Conservation (phyloP, 177 flowering plant species). For the Tripterygium wilfordii region DNA sequence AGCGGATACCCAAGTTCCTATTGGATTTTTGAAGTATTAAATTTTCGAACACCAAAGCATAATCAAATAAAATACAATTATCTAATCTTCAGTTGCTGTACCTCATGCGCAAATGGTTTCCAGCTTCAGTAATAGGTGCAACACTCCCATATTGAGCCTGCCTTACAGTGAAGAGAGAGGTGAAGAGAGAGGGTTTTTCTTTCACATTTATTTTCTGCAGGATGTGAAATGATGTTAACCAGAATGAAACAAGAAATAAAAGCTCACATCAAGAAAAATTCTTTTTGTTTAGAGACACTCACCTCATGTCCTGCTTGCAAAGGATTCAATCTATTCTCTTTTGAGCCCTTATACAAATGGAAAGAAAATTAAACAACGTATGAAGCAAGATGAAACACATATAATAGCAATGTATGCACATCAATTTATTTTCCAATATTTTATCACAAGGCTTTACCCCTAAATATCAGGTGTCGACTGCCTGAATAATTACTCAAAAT, state of each 20-base stretch:
- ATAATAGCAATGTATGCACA: too few relatives aligned
- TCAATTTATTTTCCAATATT: too few relatives aligned
- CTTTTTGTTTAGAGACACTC: neutral
- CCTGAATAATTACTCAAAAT: too few relatives aligned
- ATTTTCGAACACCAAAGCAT: neutral
- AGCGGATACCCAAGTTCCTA: constrained; percentile 35
- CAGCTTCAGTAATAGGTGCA: constrained; percentile 11
- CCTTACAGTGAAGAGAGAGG: constrained; percentile 8
- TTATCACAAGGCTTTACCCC: too few relatives aligned
- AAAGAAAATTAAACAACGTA: constrained; percentile 8
- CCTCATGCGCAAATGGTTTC: constrained; percentile 15
- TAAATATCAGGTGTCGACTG: too few relatives aligned
- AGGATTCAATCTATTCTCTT: constrained; percentile 45
- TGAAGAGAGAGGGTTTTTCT: constrained; percentile 18
- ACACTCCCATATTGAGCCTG: constrained; percentile 16
- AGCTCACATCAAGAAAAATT: neutral
- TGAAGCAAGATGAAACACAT: neutral
- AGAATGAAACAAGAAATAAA: neutral
- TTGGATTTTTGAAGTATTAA: neutral
- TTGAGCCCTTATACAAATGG: constrained; percentile 38
- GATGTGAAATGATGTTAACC: neutral
- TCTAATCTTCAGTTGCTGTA: constrained; percentile 8
- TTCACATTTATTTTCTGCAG: constrained; percentile 15
- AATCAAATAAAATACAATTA: neutral
- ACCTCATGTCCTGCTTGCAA: constrained; percentile 36